Conservation (phyloP, 1,284 basidiomycete species). For the Puccinia horiana region DNA sequence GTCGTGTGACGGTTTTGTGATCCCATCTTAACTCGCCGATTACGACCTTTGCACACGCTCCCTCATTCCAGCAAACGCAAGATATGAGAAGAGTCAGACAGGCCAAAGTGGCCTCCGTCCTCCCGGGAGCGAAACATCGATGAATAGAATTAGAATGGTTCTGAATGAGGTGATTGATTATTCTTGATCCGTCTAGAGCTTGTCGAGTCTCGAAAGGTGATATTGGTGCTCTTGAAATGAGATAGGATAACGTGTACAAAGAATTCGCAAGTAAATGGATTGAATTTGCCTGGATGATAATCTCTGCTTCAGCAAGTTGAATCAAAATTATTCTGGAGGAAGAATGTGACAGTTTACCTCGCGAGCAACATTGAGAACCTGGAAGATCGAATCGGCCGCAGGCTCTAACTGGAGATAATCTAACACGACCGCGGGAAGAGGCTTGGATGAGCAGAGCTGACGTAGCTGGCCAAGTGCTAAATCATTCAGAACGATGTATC, state of each 20-base stretch:
- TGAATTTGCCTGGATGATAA: conserved; percentile 30
- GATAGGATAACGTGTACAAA: conserved; percentile 40
- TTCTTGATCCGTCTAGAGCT: conserved; percentile 26
- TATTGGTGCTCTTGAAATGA: conserved; percentile 24
- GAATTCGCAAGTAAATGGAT: conserved; percentile 48
- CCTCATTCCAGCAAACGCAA: conserved; percentile 46
- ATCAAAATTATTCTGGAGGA: neutral
- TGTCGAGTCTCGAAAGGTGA: conserved; percentile 21
- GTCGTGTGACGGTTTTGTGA: conserved; percentile 45
- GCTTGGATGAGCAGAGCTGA: conserved; percentile 25
- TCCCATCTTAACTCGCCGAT: conserved; percentile 48
- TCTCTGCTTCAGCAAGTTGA: conserved; percentile 5
- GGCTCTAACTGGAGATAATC: conserved; percentile 42
- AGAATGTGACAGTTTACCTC: conserved; percentile 16
- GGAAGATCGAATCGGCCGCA: conserved; percentile 37
- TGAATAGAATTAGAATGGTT: conserved; percentile 48
- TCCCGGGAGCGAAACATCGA: conserved; percentile 49
- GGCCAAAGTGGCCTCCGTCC: conserved; percentile 48
- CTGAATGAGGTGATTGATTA: conserved; percentile 41
- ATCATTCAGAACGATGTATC: neutral
- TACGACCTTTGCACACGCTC: conserved; percentile 35
- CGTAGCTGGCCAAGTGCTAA: conserved; percentile 44
- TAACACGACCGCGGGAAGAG: conserved; percentile 25
- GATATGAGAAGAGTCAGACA: conserved; percentile 45
- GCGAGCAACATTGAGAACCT: conserved; percentile 43